A percentile compares a stretch with the other conserved stretches of the same genome.
These are phyloP conservation scores for Fusarium multiceps DNA, from an alignment of 2,329 filamentous ascomycete genomes.

Conservation along the genomic window DNA sequence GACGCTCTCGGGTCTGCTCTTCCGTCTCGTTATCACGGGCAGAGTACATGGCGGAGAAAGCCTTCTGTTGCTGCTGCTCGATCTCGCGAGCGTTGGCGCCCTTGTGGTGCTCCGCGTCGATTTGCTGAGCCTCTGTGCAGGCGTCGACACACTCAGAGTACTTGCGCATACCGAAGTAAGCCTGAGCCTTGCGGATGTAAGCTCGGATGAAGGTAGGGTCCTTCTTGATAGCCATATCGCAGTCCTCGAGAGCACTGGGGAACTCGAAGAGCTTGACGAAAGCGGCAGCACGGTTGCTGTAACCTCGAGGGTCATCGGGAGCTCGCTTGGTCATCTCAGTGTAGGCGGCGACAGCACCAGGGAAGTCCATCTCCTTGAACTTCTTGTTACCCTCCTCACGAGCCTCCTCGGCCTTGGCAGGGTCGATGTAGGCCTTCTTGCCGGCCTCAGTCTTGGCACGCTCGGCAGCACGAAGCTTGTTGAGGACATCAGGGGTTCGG, in stretches of 20 bases:
- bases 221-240: constrained; percentile 88
- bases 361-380: constrained; percentile 97
- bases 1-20: constrained; percentile 91
- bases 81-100: constrained; percentile 91
- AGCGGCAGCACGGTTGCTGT: constrained; percentile 96
- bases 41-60: constrained; percentile 87
- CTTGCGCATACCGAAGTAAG: constrained; percentile 96
- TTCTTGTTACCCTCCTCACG: constrained; percentile 94
- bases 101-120: constrained; percentile 75
- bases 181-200: constrained; percentile 96
- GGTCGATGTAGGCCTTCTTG: constrained; percentile 85
- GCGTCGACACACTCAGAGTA: constrained; percentile 95
- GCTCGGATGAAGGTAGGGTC: constrained; percentile 94
- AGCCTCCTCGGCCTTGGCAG: constrained; percentile 92
- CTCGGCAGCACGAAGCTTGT: constrained; percentile 91
- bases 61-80: constrained; percentile 93
- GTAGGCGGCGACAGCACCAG: constrained; percentile 93
- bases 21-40: constrained; percentile 95
- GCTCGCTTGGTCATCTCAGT: constrained; percentile 96
- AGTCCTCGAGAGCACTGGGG: constrained; percentile 92
- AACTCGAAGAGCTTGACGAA: constrained; percentile 98
- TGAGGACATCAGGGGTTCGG: constrained; percentile 91
- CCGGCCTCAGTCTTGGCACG: constrained; percentile 83
- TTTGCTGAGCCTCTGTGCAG: constrained; percentile 80
- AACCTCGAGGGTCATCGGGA: constrained; percentile 91